Evolutionary conservation across 1,284 basidiomycete species (phyloP), one percentile per base, ranked within the genome.

Genomic region (Leccinum angustisporum): DNA sequence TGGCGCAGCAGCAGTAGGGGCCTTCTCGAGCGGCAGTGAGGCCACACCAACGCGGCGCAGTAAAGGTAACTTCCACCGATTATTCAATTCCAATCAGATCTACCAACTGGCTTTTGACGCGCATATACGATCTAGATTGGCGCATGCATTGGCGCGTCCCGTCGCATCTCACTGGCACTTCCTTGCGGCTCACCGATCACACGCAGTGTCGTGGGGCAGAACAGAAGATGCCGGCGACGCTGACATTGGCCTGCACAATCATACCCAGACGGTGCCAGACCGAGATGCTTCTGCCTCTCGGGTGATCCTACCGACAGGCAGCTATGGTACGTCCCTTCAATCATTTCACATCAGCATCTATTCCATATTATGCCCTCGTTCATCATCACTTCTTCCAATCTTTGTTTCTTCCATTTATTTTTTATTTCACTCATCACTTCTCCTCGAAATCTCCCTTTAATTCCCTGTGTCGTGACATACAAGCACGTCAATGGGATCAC

Each of bases 161-260:
- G n/a, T n/a, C n/a, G n/a, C n/a, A n/a, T n/a, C n/a, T n/a, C n/a
- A n/a, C n/a, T n/a, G n/a, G n/a, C 36, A 16, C 14, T 34, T 34
- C 21, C 3, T 18, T 33, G 38, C 46, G 4, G 14, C 30, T 43
- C n/a, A 46, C 14, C 14, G 21, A 4, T 48, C 50, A 14, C 21
- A 14, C 33, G n/a, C 63, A 87, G 86, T 25, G 84, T 88, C 66
- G 77, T 89, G 14, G 86, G 86, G 21, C 30, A 30, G 30, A 30
- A 88, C 86, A 1, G 86, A 88, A 70, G 86, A 86, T 2, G 86
- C 86, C 4, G 81, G 75, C 30, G 86, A 87, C 66, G 84, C 86
- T 8, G 86, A 88, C 67, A 75, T 88, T n/a, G 77, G 79, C 0
- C 74, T 89, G 43, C 79, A 86, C 31, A 0, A 69, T 88, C 57